Conservation (phyloP, 2,329 filamentous ascomycete genomes). For the Exserohilum turcica region DNA sequence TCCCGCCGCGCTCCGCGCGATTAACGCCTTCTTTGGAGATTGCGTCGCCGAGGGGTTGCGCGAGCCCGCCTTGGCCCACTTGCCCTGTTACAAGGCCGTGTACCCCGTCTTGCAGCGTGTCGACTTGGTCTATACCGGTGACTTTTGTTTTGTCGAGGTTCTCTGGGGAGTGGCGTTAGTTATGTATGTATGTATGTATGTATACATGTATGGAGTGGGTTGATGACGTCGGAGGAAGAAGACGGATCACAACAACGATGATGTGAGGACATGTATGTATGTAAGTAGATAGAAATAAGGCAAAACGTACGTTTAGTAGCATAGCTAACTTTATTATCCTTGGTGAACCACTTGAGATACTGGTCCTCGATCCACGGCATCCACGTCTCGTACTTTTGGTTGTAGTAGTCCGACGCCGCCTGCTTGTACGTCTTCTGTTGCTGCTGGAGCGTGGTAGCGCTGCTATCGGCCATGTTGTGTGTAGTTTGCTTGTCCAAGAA, state of each 20-base stretch:
- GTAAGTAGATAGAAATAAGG: neutral
- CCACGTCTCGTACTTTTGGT: constrained; percentile 75
- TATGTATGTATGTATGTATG: neutral
- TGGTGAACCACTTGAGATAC: constrained; percentile 74
- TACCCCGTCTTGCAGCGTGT: constrained; percentile 70
- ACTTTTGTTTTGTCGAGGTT: constrained; percentile 72
- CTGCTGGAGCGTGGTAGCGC: constrained; percentile 1
- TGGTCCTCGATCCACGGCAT: constrained; percentile 77
- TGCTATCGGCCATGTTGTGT: constrained; percentile 9
- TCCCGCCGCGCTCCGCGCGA: constrained; percentile 66
- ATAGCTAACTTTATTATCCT: constrained; percentile 77
- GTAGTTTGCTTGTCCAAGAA: neutral
- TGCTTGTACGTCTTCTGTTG: constrained; percentile 39
- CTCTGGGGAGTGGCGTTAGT: constrained; percentile 53
- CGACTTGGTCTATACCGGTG: constrained; percentile 68
- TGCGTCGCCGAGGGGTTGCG: constrained; percentile 67
- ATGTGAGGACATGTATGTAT: too few relatives aligned
- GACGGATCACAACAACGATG: neutral
- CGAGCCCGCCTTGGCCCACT: constrained; percentile 70
- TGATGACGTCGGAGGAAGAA: neutral
- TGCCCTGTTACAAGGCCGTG: constrained; percentile 67
- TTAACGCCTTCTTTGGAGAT: constrained; percentile 69
- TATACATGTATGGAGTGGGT: neutral
- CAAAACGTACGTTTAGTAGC: constrained; percentile 65
- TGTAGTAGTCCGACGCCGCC: constrained; percentile 60